Percentiles rank a stretch among this genome's conserved stretches.
These are phyloP conservation scores for Leptodontidium sp. DNA, from an alignment of 2,329 filamentous ascomycete genomes.

Conservation along the genomic window DNA sequence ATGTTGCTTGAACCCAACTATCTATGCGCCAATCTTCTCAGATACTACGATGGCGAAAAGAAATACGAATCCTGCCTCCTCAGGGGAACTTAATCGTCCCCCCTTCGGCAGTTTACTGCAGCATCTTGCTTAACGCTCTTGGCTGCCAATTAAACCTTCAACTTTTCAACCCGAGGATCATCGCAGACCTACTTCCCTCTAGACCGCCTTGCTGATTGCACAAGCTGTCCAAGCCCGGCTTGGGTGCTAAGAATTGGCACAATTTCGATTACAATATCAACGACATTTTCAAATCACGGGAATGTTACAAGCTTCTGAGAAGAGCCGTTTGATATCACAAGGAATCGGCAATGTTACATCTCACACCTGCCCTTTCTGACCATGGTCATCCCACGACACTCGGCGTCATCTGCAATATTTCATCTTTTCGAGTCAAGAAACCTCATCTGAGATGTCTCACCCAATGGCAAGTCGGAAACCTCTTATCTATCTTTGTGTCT, in stretches of 20 bases:
- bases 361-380: not conserved
- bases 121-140: not conserved
- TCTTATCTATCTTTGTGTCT: not conserved
- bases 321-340: not conserved
- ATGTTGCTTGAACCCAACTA: not conserved
- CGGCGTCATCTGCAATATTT: not conserved
- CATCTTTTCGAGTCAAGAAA: not conserved
- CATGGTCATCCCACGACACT: not conserved
- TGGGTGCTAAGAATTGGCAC: constrained; percentile 14
- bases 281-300: not conserved
- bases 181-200: constrained; percentile 7
- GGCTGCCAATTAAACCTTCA: constrained; percentile 5
- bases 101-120: not conserved
- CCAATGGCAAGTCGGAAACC: not conserved
- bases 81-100: not conserved
- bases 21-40: constrained; percentile 2
- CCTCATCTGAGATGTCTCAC: not conserved
- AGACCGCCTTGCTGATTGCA: constrained; percentile 7
- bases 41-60: not conserved
- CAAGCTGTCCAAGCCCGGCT: constrained; percentile 12
- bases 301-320: not conserved
- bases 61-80: not conserved
- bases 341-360: not conserved
- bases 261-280: not conserved
- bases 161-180: not conserved